Evolutionary conservation across 257 asterid genomes (phyloP), one percentile per base, ranked within the genome.

Genomic region (Jacaranda copaia): DNA sequence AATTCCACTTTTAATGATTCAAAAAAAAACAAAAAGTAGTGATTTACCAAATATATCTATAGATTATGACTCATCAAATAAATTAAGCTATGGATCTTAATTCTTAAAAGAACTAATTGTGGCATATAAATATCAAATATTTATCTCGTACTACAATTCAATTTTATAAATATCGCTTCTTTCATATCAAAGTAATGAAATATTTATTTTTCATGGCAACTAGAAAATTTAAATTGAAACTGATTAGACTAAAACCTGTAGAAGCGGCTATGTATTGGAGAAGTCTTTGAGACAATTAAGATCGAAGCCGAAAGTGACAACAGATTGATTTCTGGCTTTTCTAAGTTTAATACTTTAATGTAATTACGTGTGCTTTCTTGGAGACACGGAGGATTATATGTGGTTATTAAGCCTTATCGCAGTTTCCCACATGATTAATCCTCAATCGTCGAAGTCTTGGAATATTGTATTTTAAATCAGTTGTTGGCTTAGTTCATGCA

Each of bases 291-390:
- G 64, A 76, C 60, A 66, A 73, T 75, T 78, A 78, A 74, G 79
- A 75, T 65, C 70, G 25, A 51, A 57, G 25, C 85, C 82, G 89
- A 85, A 83, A 80, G 81, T 15, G 89, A 82, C 76, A 52, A 14
- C 1, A 19, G 6, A 43, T 43, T 36, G 15, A 7, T 64, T 76
- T 68, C 57, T 56, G 25, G 25, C 46, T 32, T 20, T 51, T 8
- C 64, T 61, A 71, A 77, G 52, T 55, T 79, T 43, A 3, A 72
- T 15, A 38, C 12, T 15, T 58, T 57, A 57, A 60, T 58, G 20
- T 60, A 53, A 12, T 58, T 56, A 55, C 65, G 74, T 72, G 77
- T 57, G 62, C 62, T 73, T 59, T 42, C 68, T 45, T 73, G 14
- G 1, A 14, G 32, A 72, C 66, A 45, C 48, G 82, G 77, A 58